Evolutionary conservation across 2,329 filamentous ascomycete genomes (phyloP), one percentile per base, ranked within the genome.

Genomic region (Fusarium austroafricanum): DNA sequence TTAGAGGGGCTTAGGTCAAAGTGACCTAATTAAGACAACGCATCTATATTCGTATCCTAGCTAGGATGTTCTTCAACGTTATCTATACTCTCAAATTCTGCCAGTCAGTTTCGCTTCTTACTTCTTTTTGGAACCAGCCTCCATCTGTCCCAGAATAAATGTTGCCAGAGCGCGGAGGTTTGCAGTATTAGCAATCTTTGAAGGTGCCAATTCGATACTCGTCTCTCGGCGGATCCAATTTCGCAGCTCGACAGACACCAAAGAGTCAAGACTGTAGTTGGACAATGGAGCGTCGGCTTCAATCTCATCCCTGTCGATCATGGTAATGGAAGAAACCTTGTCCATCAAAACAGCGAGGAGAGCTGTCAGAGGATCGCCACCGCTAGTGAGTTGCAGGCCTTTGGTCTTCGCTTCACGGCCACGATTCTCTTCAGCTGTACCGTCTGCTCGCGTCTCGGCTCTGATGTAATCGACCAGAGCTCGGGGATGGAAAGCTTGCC

Each of bases 141-240:
- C 35, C 35, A 51, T 51, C 15, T 40, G 26, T 7, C 35, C 37
- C 3, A 40, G 3, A 10, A 40, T 28, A 9, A 31, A 40, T 2
- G n/a, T 31, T 20, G 47, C 37, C 18, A 29, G 20, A 18, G 28
- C n/a, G 3, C 33, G 47, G n/a, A 51, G 20, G 12, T 51, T 51
- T 8, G 26, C 23, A 5, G 35, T 33, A 35, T 33, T 33, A n/a
- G 33, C 46, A 18, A 50, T 39, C n/a, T 39, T 33, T 10, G 46
- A 37, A 14, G 31, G 23, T 9, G 46, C 33, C 35, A 50, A 35
- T 29, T 37, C 45, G 14, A 38, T 49, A 37, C 43, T 40, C n/a
- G 42, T 46, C 28, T 65, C 57, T 37, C 62, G 45, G 6, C 42
- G 40, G 29, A 64, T 67, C 63, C 63, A 67, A 17, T 67, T 67